Percentiles rank a stretch among this genome's conserved stretches.
Evolutionary conservation across 495 filamentous ascomycete species (phyloP).

Genomic region (Lindgomyces ingoldianus): DNA sequence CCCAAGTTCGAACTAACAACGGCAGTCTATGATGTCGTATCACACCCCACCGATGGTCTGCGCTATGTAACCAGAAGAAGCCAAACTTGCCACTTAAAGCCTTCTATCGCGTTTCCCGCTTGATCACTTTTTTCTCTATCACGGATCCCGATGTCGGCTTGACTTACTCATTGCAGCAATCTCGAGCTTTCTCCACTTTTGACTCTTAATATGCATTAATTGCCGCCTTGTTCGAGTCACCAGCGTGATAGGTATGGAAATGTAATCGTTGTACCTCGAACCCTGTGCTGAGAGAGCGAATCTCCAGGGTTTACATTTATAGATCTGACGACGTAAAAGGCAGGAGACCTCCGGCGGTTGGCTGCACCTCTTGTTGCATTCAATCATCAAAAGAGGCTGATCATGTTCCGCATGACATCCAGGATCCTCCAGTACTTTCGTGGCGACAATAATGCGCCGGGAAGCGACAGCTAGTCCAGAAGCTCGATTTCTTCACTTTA

Average conservation of each 20-base stretch:
- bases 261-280: not conserved
- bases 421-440: constrained; percentile 30
- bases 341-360: not conserved
- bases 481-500: constrained; percentile 66
- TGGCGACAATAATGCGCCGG: constrained; percentile 37
- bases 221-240: not conserved
- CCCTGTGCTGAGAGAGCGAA: not conserved
- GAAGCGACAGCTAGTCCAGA: constrained; percentile 54
- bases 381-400: too few relatives aligned
- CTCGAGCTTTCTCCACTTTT: constrained; percentile 14
- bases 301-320: not conserved
- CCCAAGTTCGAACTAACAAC: not conserved
- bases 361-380: too few relatives aligned
- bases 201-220: constrained; percentile 11
- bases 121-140: not conserved
- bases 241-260: not conserved
- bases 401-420: constrained; percentile 22
- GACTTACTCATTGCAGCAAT: constrained; percentile 6
- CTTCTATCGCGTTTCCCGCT: not conserved
- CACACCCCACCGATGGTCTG: not conserved
- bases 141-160: constrained; percentile 5
- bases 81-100: not conserved
- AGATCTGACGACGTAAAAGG: not conserved
- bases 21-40: not conserved
- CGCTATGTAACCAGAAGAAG: constrained; percentile 9